phyloP scores from a whole-genome alignment of 345 rosid species.

The Melaleuca alternifolia region DNA sequence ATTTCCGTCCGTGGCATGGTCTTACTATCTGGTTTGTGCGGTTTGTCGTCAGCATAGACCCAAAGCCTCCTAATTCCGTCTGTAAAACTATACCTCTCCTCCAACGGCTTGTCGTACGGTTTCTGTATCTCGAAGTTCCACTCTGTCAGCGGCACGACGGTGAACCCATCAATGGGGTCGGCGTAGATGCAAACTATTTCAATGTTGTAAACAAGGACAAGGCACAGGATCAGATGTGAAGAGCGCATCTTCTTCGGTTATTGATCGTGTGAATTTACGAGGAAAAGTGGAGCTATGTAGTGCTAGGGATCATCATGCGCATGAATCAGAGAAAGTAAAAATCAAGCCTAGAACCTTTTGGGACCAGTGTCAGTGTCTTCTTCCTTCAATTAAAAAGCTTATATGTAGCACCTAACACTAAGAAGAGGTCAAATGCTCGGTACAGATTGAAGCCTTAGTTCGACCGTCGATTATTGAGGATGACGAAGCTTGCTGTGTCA shows the following conservation, averaged over 20 bases:
- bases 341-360: neutral
- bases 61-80: slow-evolving; percentile 17
- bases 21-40: slow-evolving; percentile 15
- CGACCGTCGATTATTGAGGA: neutral
- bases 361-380: neutral
- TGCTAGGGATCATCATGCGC: neutral
- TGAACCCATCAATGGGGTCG: slow-evolving; percentile 25
- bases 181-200: neutral
- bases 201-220: neutral
- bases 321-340: neutral
- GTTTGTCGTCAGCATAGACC: slow-evolving; percentile 34
- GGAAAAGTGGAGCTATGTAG: neutral
- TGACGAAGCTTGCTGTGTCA: no score
- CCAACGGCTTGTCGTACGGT: slow-evolving; percentile 17
- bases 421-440: neutral
- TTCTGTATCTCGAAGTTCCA: slow-evolving; percentile 15
- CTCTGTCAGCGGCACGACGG: slow-evolving; percentile 3
- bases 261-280: neutral
- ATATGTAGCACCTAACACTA: neutral
- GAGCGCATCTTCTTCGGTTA: neutral
- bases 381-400: neutral
- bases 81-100: slow-evolving; percentile 17
- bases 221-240: neutral
- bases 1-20: slow-evolving; percentile 32
- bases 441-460: neutral